Conservation (phyloP, 805 yeast genomes). For the Metschnikowia henanensis region DNA sequence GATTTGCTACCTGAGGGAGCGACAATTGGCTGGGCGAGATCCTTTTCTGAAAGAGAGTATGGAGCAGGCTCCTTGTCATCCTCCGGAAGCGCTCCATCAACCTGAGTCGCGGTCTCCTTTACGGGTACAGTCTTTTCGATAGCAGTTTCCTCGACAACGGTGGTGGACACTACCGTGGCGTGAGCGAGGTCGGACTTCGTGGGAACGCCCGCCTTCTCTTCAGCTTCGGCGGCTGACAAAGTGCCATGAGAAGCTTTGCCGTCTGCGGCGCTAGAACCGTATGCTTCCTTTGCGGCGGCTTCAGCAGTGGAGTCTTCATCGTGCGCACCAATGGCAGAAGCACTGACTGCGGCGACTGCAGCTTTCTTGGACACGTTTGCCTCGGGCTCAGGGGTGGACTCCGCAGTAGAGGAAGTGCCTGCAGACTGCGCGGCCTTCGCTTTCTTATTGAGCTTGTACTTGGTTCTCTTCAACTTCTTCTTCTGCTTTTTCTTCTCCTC, state of each 20-base stretch:
- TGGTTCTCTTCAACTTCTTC: constrained; percentile 45
- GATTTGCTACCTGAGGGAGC: background rate
- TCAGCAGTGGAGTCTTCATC: background rate
- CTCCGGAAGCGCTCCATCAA: background rate
- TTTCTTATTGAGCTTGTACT: constrained; percentile 44
- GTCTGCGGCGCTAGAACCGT: constrained; percentile 2
- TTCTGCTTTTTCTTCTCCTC: constrained; percentile 36
- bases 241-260: background rate
- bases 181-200: background rate
- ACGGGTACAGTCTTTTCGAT: background rate
- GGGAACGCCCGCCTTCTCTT: constrained; percentile 1
- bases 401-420: constrained; percentile 9
- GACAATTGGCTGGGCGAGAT: background rate
- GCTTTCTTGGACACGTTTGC: constrained; percentile 2
- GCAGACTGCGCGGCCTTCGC: constrained; percentile 19
- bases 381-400: constrained; percentile 13
- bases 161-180: background rate
- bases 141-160: background rate
- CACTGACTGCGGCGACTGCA: constrained; percentile 4
- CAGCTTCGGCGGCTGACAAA: constrained; percentile 3
- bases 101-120: background rate
- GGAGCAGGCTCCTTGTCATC: constrained; percentile 2
- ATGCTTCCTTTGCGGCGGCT: constrained; percentile 6
- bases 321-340: background rate
- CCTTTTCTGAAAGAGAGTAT: background rate